Evolutionary conservation across 495 filamentous ascomycete species (phyloP).

Genomic region (Aspergillus taichungensis): DNA sequence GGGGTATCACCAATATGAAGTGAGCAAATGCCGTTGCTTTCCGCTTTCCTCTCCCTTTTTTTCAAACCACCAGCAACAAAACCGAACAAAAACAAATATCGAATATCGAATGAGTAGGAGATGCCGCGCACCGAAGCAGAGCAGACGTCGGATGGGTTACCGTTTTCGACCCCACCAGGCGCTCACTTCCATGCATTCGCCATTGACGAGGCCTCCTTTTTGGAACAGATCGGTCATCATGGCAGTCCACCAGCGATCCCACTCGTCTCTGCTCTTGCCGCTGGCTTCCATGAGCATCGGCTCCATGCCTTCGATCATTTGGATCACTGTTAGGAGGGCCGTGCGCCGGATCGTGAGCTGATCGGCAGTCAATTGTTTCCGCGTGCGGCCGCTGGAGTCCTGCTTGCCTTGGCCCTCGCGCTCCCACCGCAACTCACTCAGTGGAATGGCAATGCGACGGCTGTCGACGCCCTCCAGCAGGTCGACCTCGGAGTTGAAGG

Average conservation of each 20-base stretch:
- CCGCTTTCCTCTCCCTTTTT: conserved; percentile 13
- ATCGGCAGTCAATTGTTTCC: conserved; percentile 51
- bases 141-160: conserved; percentile 10
- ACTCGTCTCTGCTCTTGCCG: conserved; percentile 82
- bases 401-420: conserved; percentile 43
- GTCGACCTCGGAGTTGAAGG: conserved; percentile 73
- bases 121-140: too few species aligned
- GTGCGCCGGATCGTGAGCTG: conserved; percentile 70
- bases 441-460: conserved; percentile 72
- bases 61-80: conserved; percentile 12
- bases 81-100: neutral
- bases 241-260: conserved; percentile 81
- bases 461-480: conserved; percentile 58
- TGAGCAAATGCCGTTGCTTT: conserved; percentile 28
- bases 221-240: conserved; percentile 80
- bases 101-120: too few species aligned
- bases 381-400: conserved; percentile 28
- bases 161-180: conserved; percentile 88
- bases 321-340: conserved; percentile 70
- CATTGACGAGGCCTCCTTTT: conserved; percentile 66
- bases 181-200: conserved; percentile 87
- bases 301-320: conserved; percentile 82
- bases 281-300: conserved; percentile 73
- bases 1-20: conserved; percentile 43
- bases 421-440: conserved; percentile 86